phyloP scores from a whole-genome alignment of 2,329 filamentous ascomycete species.

The Cercospora brassicicola region DNA sequence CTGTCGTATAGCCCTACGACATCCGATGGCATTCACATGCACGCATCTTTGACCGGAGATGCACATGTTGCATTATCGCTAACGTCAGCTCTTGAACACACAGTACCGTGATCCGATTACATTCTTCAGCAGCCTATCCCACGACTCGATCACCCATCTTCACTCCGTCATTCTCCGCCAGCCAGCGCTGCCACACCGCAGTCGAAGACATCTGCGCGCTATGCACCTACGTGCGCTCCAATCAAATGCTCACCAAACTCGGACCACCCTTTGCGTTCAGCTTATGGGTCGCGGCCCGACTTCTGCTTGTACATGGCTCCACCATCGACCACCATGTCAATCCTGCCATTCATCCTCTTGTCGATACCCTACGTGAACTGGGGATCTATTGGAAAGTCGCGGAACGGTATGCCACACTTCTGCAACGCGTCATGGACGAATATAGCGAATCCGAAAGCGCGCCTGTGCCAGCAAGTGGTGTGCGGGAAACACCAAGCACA shows the following conservation, averaged over 20 bases:
- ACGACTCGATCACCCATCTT: conserved; percentile 86
- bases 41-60: conserved; percentile 6
- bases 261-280: conserved; percentile 91
- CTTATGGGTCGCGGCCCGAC: conserved; percentile 84
- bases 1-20: background rate
- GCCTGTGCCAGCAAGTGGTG: conserved; percentile 58
- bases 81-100: conserved; percentile 24
- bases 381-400: conserved; percentile 84
- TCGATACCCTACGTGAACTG: conserved; percentile 77
- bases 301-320: conserved; percentile 84
- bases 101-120: conserved; percentile 78
- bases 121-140: conserved; percentile 90
- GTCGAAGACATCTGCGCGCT: conserved; percentile 80
- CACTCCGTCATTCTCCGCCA: conserved; percentile 81
- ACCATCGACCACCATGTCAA: conserved; percentile 83
- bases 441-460: conserved; percentile 73
- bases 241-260: conserved; percentile 73
- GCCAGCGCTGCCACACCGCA: conserved; percentile 76
- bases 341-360: conserved; percentile 76
- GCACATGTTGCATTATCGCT: conserved; percentile 14
- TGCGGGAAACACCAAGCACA: conserved; percentile 74
- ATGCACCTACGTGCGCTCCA: conserved; percentile 73
- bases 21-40: background rate
- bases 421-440: conserved; percentile 82
- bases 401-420: conserved; percentile 73